A percentile compares a stretch with the other conserved stretches of the same genome.
These are phyloP conservation scores for Triticum monococcum DNA, from an alignment of 176 grass and related monocot genomes.

Conservation along the genomic window DNA sequence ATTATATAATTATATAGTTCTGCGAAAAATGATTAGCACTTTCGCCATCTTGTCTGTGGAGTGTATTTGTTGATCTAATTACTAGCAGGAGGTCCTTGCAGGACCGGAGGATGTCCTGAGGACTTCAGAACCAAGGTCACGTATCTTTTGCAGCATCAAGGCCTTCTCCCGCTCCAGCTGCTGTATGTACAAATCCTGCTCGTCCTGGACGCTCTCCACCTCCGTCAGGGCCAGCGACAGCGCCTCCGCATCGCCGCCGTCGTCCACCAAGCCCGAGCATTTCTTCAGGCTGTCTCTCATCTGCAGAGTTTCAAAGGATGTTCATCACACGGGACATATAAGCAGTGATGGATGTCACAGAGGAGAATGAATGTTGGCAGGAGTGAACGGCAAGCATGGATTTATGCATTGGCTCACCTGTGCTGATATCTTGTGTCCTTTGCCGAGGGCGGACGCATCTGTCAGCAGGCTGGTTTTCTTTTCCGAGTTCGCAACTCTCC, in stretches of 20 bases:
- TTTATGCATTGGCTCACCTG: constrained; percentile 33
- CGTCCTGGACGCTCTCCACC: constrained; percentile 61
- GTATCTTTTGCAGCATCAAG: constrained; percentile 48
- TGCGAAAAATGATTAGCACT: constrained; percentile 12
- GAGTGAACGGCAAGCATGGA: neutral
- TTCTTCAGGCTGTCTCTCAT: constrained; percentile 71
- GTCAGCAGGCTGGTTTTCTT: constrained; percentile 40
- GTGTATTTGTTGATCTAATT: neutral
- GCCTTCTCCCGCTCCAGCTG: constrained; percentile 78
- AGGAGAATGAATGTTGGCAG: neutral
- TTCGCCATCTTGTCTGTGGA: neutral
- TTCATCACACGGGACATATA: neutral
- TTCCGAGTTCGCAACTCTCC: constrained; percentile 36
- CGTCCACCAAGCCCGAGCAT: constrained; percentile 50
- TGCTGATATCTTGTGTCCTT: constrained; percentile 52
- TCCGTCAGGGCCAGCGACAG: constrained; percentile 57
- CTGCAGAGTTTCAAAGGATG: constrained; percentile 36
- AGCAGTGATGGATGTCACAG: neutral
- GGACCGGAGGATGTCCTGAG: constrained; percentile 61
- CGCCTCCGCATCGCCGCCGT: constrained; percentile 67
- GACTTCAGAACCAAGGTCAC: constrained; percentile 72
- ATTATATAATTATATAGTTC: neutral
- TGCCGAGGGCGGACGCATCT: constrained; percentile 28
- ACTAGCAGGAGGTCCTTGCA: constrained; percentile 40
- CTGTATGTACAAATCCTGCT: constrained; percentile 66